Evolutionary conservation across 345 rosid species (phyloP), one percentile per base, ranked within the genome.

Genomic region (Gossypium turneri): DNA sequence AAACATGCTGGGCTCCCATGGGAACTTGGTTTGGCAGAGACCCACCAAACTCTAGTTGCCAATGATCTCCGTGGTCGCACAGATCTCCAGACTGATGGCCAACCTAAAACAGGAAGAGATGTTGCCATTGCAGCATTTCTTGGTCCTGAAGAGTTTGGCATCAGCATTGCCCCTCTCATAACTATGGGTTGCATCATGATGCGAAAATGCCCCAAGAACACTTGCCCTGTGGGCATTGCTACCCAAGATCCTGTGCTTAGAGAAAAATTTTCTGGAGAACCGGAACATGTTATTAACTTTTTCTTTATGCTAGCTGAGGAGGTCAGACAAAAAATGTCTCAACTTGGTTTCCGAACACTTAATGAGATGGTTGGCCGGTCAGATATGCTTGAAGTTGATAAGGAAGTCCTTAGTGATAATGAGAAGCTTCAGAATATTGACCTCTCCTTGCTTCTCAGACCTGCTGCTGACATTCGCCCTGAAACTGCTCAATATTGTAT

Each of bases 1-100:
- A 96, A 96, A 85, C 90, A 86, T 75, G 98, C 98, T 67, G 99
- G 99, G 61, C 97, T 96, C 38, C 99, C 99, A 3, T 96, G 99
- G 99, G 99, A 96, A 72, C 89, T 96, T 67, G 99, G 99, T 82
- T 86, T 96, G 82, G 98, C 97, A n/a, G 97, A 96, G 87, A 96
- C 99, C 22, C 99, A 96, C 72, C 99, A 96, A 84, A 96, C 99
- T 52, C 90, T 96, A 50, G 99, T 96, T 66, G 98, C 99, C 7
- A 96, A 96, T 84, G 90, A 96, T 86, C 97, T 96, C 43, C 97
- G 99, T 77, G 99, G 99, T 60, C 92, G 99, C 17, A 86, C 98
- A 2, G 84, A 88, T 78, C 97, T 96, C 70, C 99, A 96, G 86
- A 93, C 98, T 12, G 99, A 96, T 81, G 99, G 98, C 44, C 98